Evolutionary conservation across 305 asterid genomes (phyloP).

Genomic region (Coffea humblotiana): DNA sequence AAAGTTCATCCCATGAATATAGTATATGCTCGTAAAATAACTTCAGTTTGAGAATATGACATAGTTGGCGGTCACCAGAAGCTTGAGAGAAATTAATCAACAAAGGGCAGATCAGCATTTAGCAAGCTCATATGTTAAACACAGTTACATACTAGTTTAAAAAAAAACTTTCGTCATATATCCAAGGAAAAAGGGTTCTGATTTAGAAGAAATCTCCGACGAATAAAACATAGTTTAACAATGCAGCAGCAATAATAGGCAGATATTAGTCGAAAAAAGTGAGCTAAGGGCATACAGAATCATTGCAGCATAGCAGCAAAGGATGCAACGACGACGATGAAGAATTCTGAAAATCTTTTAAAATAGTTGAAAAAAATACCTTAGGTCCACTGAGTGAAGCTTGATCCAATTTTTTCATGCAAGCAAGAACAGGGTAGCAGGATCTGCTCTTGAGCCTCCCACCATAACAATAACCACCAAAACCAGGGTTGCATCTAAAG

Average conservation of each 20-base stretch:
- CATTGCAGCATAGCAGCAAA: background rate
- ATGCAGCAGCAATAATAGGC: background rate
- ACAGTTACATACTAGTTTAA: too few relatives aligned
- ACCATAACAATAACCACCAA: conserved; percentile 5
- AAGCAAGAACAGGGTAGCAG: conserved; percentile 30
- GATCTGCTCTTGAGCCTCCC: conserved; percentile 16
- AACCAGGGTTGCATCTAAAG: conserved; percentile 16
- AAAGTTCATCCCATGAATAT: background rate
- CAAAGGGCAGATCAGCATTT: too few relatives aligned
- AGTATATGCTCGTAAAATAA: background rate
- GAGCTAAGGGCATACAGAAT: background rate
- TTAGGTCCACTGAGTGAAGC: conserved; percentile 35
- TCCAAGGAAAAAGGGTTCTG: background rate
- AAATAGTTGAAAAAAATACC: conserved; percentile 30
- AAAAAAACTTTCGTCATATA: too few relatives aligned
- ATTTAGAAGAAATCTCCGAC: background rate
- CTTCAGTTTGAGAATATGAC: too few relatives aligned
- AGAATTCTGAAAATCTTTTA: background rate
- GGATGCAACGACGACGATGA: background rate
- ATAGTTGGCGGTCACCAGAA: too few relatives aligned
- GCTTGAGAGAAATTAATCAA: too few relatives aligned
- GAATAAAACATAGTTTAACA: too few relatives aligned
- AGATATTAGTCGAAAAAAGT: background rate
- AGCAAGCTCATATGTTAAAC: too few relatives aligned
- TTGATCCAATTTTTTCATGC: conserved; percentile 36